Base-by-base conservation (phyloP, 495 filamentous ascomycete species). In the Penicillium cinerascens region DNA sequence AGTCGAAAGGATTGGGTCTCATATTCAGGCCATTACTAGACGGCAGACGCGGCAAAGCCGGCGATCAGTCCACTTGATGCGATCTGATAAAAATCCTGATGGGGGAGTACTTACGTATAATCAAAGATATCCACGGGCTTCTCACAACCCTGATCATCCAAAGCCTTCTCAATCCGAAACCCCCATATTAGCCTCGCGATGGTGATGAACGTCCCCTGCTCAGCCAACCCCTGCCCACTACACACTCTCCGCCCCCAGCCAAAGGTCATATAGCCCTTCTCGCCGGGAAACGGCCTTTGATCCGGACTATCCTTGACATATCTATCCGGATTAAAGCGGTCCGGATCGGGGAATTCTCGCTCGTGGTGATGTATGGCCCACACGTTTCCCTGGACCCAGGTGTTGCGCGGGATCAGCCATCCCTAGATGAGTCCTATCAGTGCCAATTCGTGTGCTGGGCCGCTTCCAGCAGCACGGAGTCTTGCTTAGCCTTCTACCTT, bases 221-320 rank as follows among this genome's bases (percentile, higher is more conserved):
- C 72, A 2, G 72, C 73, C 1, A 76, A 56, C 5, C 66, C 70
- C 44, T 74, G 69, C 1, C 73, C 73, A 42, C 71, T 69, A 33
- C 57, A 60, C 2, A 64, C 61, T 17, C 57, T 46, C 7, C 61
- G 48, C 10, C 60, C 60, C 60, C 81, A 84, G 41, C 81, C 81
- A 44, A 84, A 84, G 5, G 79, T 84, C 80, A 84, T 84, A 58
- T 84, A 84, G 0, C 81, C 81, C 43, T 68, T 77, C 44, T 85
- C 81, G 6, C 76, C 73, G 1, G 79, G 81, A 52, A 85, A 85
- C 0, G 78, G 78, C 16, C 80, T 70, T 5, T 61, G 58, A 40
- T 76, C 53, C 7, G 55, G 33, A 50, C 55, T 63, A 13, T 59
- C 69, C 40, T 70, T 63, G 22, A 71, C 44, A 67, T 69, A 59